Conservation (phyloP, 805 yeast genomes). For the Candida mattraensis region DNA sequence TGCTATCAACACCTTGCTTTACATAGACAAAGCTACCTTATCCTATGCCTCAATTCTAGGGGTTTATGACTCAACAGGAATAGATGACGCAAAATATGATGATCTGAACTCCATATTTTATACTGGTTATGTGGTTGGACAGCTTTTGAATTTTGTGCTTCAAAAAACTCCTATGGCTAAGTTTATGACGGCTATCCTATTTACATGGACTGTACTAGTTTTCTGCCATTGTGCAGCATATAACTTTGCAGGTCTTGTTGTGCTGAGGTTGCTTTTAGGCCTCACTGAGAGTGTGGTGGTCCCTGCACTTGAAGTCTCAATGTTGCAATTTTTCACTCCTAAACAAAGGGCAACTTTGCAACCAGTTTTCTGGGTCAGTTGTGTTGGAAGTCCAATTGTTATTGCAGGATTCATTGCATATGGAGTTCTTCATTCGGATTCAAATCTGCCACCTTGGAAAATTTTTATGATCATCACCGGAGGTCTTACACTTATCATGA, state of each 20-base stretch:
- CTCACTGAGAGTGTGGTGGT: constrained; percentile 46
- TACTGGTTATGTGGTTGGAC: constrained; percentile 51
- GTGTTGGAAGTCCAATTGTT: constrained; percentile 43
- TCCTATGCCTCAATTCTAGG: constrained; percentile 44
- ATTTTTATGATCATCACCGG: constrained; percentile 58
- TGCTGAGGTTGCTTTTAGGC: constrained; percentile 51
- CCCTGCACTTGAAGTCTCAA: constrained; percentile 46
- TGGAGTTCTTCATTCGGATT: constrained; percentile 34
- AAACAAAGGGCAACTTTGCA: constrained; percentile 48
- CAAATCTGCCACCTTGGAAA: constrained; percentile 45
- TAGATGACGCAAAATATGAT: constrained; percentile 44
- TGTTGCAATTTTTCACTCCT: constrained; percentile 50
- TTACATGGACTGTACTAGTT: constrained; percentile 46
- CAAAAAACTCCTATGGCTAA: constrained; percentile 45
- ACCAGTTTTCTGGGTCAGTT: constrained; percentile 52
- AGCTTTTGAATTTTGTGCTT: constrained; percentile 41
- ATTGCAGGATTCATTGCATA: constrained; percentile 43
- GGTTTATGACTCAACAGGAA: constrained; percentile 45
- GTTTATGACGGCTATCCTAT: constrained; percentile 37
- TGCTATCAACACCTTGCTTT: constrained; percentile 28
- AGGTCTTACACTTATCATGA: constrained; percentile 45
- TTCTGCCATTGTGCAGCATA: constrained; percentile 47
- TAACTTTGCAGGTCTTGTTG: constrained; percentile 47
- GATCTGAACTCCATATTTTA: constrained; percentile 53
- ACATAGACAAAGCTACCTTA: constrained; percentile 44